phyloP scores from a whole-genome alignment of 768 basidiomycete genomes.

The Pleurotus giganteus region DNA sequence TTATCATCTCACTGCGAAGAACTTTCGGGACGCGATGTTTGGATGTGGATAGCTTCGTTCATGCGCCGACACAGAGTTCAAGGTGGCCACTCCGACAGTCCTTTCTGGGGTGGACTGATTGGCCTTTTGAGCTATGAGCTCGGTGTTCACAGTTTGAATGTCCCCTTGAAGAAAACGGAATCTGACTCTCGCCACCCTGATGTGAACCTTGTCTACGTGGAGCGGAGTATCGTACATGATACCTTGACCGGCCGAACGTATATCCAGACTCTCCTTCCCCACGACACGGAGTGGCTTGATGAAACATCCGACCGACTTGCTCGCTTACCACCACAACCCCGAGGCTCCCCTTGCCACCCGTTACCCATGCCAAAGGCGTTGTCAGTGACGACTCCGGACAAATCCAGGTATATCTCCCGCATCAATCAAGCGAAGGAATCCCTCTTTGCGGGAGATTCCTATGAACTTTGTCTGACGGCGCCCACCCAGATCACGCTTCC shows the following conservation, averaged over 20 bases:
- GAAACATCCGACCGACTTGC: constrained; percentile 35
- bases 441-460: constrained; percentile 83
- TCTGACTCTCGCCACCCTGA: constrained; percentile 52
- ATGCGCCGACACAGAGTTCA: constrained; percentile 51
- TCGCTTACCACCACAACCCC: constrained; percentile 12
- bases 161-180: constrained; percentile 32
- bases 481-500: constrained; percentile 57
- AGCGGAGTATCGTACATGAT: constrained; percentile 76
- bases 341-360: not conserved
- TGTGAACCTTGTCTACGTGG: constrained; percentile 73
- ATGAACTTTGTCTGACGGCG: constrained; percentile 90
- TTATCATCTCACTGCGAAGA: constrained; percentile 31
- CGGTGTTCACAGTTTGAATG: constrained; percentile 55
- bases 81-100: constrained; percentile 51
- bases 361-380: constrained; percentile 9
- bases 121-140: constrained; percentile 82
- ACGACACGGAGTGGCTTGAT: constrained; percentile 62
- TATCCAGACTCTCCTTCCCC: constrained; percentile 62
- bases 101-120: constrained; percentile 84
- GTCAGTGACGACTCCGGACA: constrained; percentile 52
- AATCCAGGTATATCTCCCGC: constrained; percentile 58
- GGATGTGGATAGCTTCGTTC: constrained; percentile 74
- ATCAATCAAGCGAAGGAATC: constrained; percentile 72
- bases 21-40: constrained; percentile 56
- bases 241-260: constrained; percentile 43